Conservation (phyloP, 441 rosid species). For the Pelargonium australe region DNA sequence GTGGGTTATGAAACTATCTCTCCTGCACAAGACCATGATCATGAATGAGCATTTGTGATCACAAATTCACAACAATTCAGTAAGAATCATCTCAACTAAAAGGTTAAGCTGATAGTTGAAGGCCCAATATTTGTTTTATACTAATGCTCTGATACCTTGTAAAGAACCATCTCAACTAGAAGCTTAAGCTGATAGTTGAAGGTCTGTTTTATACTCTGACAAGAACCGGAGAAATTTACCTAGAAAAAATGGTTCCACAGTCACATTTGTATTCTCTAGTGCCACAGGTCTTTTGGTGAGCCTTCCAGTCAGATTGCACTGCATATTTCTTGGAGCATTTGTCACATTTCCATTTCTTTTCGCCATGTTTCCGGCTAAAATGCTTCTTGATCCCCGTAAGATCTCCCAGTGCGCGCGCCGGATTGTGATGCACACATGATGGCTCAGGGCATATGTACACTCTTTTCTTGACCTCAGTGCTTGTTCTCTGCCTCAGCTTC, state of each 20-base stretch:
- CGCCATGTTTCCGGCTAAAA: conserved; percentile 43
- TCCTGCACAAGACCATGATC: conserved; percentile 26
- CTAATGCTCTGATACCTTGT: too few species aligned
- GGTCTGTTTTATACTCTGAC: too few species aligned
- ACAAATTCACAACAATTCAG: too few species aligned
- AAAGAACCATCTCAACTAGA: too few species aligned
- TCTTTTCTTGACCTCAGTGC: conserved; percentile 37
- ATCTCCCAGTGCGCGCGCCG: conserved; percentile 44
- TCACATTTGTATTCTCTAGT: conserved; percentile 47
- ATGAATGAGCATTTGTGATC: too few species aligned
- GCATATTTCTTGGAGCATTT: conserved; percentile 41
- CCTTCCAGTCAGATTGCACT: conserved; percentile 54
- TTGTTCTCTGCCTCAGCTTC: conserved; percentile 42
- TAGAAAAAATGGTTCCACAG: conserved; percentile 50
- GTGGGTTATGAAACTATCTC: conserved; percentile 58
- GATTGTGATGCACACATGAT: conserved; percentile 42
- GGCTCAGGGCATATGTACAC: conserved; percentile 49
- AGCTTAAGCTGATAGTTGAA: too few species aligned
- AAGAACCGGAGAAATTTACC: too few species aligned
- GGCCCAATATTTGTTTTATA: too few species aligned
- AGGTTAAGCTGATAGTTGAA: too few species aligned
- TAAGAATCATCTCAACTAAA: not conserved
- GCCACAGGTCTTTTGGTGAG: conserved; percentile 48
- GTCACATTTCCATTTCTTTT: conserved; percentile 42
- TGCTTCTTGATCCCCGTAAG: conserved; percentile 51